These are phyloP conservation scores for rapeseed (Brassica napus) DNA, from an alignment of 345 rosid species.

Conservation along the genomic window Da-Ae NC_063443.1:18550001-18550500, in stretches of 20 bases:
- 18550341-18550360: neutral
- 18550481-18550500: slow-evolving; percentile 12
- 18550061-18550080: slow-evolving; percentile 34
- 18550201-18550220: neutral
- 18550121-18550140: slow-evolving; percentile 36
- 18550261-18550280: neutral
- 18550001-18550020: neutral
- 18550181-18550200: neutral
- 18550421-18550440: slow-evolving; percentile 15
- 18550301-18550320: neutral
- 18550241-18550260: neutral
- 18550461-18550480: slow-evolving; percentile 16
- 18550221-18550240: slow-evolving; percentile 13
- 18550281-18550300: slow-evolving; percentile 12
- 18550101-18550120: slow-evolving; percentile 43
- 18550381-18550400: slow-evolving; percentile 17
- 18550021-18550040: slow-evolving; percentile 22
- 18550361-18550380: neutral
- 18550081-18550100: slow-evolving; percentile 34
- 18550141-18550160: slow-evolving; percentile 25
- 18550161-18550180: slow-evolving; percentile 19
- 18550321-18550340: slow-evolving; percentile 24
- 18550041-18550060: slow-evolving; percentile 36
- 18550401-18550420: slow-evolving; percentile 12
- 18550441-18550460: slow-evolving; percentile 1